Percentiles rank a stretch among this genome's conserved stretches.
These are phyloP conservation scores for Pulveroboletus ravenelii DNA, from an alignment of 768 basidiomycete species.

Conservation along the genomic window DNA sequence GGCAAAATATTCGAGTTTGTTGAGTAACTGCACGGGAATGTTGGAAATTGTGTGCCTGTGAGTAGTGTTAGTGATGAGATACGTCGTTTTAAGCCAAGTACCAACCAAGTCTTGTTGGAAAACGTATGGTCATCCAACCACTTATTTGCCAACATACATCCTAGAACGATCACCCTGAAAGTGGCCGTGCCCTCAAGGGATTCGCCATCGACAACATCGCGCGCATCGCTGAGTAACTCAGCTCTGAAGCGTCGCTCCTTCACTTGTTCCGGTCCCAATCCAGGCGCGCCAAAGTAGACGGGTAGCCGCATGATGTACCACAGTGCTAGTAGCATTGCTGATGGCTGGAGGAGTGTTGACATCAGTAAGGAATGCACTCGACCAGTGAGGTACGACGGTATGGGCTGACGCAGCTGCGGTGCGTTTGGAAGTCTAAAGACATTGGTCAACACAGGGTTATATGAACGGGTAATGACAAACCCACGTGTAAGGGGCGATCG, in stretches of 20 bases:
- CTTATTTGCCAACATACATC: constrained; percentile 84
- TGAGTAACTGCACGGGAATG: constrained; percentile 64
- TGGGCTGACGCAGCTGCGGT: constrained; percentile 36
- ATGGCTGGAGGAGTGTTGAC: constrained; percentile 78
- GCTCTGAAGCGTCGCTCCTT: constrained; percentile 63
- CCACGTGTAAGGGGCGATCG: constrained; percentile 53
- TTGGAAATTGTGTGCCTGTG: constrained; percentile 77
- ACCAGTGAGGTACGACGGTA: constrained; percentile 43
- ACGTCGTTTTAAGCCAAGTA: neutral
- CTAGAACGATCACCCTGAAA: constrained; percentile 71
- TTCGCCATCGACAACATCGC: constrained; percentile 40
- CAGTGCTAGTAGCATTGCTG: constrained; percentile 69
- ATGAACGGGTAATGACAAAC: constrained; percentile 23
- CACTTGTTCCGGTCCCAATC: constrained; percentile 45
- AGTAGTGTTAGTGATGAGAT: constrained; percentile 1
- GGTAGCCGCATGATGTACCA: constrained; percentile 83
- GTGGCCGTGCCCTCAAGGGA: constrained; percentile 55
- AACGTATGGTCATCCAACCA: constrained; percentile 88
- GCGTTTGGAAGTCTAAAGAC: constrained; percentile 25
- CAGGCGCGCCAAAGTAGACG: constrained; percentile 54
- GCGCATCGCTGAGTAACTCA: constrained; percentile 53
- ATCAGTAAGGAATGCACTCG: constrained; percentile 70
- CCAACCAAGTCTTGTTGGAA: constrained; percentile 85
- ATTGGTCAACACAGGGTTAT: constrained; percentile 7
- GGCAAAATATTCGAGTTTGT: constrained; percentile 66